phyloP scores from a whole-genome alignment of 2,329 filamentous ascomycete species.

The Ophiostoma sp. region DNA sequence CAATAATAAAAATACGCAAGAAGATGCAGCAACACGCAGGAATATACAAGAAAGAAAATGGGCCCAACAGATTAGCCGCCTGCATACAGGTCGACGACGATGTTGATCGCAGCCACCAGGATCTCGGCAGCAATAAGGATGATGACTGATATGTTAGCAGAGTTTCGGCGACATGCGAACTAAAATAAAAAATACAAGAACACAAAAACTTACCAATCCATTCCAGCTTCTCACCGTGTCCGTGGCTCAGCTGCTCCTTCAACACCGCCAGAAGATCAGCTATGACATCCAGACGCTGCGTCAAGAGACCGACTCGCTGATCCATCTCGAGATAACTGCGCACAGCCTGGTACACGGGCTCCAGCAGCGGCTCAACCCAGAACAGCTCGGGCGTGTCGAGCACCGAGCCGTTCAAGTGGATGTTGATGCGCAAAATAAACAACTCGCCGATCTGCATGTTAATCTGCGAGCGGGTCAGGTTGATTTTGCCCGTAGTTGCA shows the following conservation, averaged over 20 bases:
- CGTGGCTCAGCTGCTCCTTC: slow-evolving; percentile 92
- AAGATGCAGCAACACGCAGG: background rate
- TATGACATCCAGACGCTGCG: slow-evolving; percentile 86
- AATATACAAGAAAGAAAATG: background rate
- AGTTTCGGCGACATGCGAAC: slow-evolving; percentile 21
- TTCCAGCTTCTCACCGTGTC: slow-evolving; percentile 82
- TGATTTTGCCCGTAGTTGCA: slow-evolving; percentile 85
- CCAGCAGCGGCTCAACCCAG: slow-evolving; percentile 95
- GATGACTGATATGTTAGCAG: slow-evolving; percentile 58
- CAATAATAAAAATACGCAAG: background rate
- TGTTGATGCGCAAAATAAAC: slow-evolving; percentile 95
- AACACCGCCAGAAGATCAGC: slow-evolving; percentile 86
- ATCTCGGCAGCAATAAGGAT: slow-evolving; percentile 94
- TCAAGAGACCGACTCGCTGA: slow-evolving; percentile 82
- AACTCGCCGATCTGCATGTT: slow-evolving; percentile 99
- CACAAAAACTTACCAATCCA: slow-evolving; percentile 70
- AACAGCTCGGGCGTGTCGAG: slow-evolving; percentile 96
- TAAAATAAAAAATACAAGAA: too few relatives aligned
- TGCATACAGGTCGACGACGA: slow-evolving; percentile 87
- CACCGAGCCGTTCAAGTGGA: slow-evolving; percentile 93
- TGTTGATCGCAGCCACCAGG: slow-evolving; percentile 86
- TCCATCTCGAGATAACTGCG: slow-evolving; percentile 97
- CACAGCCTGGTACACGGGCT: slow-evolving; percentile 93
- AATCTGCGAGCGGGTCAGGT: slow-evolving; percentile 80
- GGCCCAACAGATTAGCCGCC: slow-evolving; percentile 25